Evolutionary conservation across 345 rosid species (phyloP), one percentile per base, ranked within the genome.

Genomic region (Euphorbia peplus): DNA sequence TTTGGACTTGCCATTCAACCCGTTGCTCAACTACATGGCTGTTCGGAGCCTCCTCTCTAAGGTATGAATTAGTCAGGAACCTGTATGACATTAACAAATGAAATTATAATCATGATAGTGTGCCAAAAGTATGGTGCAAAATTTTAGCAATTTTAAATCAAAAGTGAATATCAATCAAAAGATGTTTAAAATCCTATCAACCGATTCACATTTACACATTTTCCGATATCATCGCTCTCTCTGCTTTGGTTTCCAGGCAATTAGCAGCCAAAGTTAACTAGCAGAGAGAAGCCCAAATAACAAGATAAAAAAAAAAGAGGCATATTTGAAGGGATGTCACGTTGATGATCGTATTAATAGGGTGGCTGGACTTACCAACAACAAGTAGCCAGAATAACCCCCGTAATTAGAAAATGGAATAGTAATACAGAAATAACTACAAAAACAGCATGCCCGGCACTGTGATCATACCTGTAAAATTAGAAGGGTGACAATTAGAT

Each of bases 21-120:
- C 90, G 91, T 77, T 95, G 99, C 84, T 95, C 98, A 44, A 95
- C 97, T 54, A 90, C 99, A 77, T 95, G 97, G 85, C 96, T 91
- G 63, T 90, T 95, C 70, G 96, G 98, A 75, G 88, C 83, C 84
- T 95, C 99, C 75, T 95, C 99, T 57, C 97, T 88, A 72, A 95
- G 97, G 79, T 91, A 92, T 69, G 96, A 59, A 81, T 95, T 95
- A 9, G 99, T 92, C 81, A 92, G 63, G 80, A 88, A 86, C 98
- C 99, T 95, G 84, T 69, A 73, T 42, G 64, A 62, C 71, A 74
- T 28, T 24, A 51, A 48, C 35, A 64, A 50, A 67, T 14, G 39
- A 21, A 64, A 63, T 42, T 44, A 60, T 53, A 60, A 64, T 56
- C 52, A 48, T 54, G 32, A 13, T 47, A n/a, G 39, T 14, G 9